Conservation (phyloP, 129 eudicot genomes). For the Dittrichia graveolens region DNA sequence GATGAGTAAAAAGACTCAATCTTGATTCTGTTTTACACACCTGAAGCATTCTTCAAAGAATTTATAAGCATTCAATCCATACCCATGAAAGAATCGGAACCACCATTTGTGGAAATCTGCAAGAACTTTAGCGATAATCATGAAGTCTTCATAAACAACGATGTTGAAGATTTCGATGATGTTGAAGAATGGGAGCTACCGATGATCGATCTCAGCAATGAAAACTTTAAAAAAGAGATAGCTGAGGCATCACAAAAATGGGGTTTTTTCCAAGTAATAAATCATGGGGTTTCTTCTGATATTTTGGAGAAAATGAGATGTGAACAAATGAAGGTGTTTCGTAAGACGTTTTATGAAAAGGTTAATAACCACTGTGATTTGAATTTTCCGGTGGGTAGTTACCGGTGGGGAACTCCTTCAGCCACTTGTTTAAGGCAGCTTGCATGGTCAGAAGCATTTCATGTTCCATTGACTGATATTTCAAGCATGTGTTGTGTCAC, state of each 20-base stretch:
- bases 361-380: conserved; percentile 24
- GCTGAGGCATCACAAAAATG: conserved; percentile 76
- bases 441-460: conserved; percentile 92
- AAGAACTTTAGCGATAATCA: conserved; percentile 39
- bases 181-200: conserved; percentile 73
- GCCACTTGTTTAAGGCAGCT: conserved; percentile 63
- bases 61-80: background rate
- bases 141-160: background rate
- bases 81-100: conserved; percentile 60
- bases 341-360: conserved; percentile 56
- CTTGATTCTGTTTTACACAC: too few species aligned
- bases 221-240: conserved; percentile 53
- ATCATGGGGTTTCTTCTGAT: conserved; percentile 65
- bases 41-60: background rate
- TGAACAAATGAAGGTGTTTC: conserved; percentile 67
- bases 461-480: conserved; percentile 59
- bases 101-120: conserved; percentile 61
- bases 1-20: background rate
- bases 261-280: conserved; percentile 89
- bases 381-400: conserved; percentile 61
- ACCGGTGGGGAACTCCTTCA: conserved; percentile 81
- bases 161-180: background rate
- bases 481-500: conserved; percentile 38
- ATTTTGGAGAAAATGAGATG: conserved; percentile 55
- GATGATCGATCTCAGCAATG: conserved; percentile 60